phyloP scores from a whole-genome alignment of 2,329 filamentous ascomycete genomes.

The Colletotrichum gigasporum region DNA sequence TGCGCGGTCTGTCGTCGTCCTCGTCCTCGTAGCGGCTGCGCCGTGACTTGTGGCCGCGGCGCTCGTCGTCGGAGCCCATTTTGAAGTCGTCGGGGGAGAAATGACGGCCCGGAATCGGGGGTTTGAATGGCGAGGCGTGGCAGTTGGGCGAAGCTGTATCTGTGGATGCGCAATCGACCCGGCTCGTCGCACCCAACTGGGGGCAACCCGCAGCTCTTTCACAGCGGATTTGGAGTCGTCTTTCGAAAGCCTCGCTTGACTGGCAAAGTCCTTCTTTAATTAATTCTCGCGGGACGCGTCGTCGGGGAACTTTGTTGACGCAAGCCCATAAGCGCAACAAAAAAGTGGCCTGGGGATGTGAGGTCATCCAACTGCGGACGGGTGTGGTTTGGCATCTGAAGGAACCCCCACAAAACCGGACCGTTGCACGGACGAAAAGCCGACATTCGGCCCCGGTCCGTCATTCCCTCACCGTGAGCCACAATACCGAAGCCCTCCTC shows the following conservation, averaged over 20 bases:
- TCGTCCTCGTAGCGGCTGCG: slow-evolving; percentile 8
- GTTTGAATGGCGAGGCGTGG: too few relatives aligned
- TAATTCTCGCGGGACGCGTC: background rate
- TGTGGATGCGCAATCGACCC: too few relatives aligned
- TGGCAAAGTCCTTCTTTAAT: too few relatives aligned
- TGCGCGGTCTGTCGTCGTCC: slow-evolving; percentile 14
- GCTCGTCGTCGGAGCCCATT: slow-evolving; percentile 30
- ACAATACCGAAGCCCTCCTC: background rate
- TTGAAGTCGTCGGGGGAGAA: too few relatives aligned
- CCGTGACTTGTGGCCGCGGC: slow-evolving; percentile 16
- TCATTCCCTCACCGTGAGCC: background rate
- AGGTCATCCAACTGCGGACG: slow-evolving; percentile 16
- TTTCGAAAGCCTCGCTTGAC: too few relatives aligned
- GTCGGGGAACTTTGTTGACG: background rate
- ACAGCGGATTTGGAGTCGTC: too few relatives aligned
- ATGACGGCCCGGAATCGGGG: too few relatives aligned
- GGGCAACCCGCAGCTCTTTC: too few relatives aligned
- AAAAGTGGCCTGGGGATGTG: background rate
- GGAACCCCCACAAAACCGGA: background rate
- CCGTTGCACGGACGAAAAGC: background rate
- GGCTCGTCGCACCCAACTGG: too few relatives aligned
- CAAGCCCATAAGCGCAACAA: background rate
- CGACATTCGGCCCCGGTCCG: background rate
- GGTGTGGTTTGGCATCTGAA: background rate
- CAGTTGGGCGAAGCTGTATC: too few relatives aligned